A percentile compares a stretch with the other conserved stretches of the same genome.
Evolutionary conservation across 2,329 filamentous ascomycete species (phyloP).

Genomic region (Alternaria panax): DNA sequence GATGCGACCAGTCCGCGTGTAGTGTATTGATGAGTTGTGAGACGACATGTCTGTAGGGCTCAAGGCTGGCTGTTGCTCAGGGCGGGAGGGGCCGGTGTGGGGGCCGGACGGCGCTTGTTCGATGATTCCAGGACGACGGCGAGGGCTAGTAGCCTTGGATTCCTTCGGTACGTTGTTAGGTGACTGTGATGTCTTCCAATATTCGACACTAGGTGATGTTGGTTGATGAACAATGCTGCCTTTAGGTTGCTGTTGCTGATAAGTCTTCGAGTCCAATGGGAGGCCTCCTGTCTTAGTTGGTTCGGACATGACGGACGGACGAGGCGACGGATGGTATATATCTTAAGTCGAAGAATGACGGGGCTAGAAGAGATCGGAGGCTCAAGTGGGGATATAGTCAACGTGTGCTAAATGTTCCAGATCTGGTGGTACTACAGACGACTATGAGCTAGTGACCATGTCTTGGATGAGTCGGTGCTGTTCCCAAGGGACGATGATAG

Average conservation of each 20-base stretch:
- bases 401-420: constrained; percentile 39
- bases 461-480: constrained; percentile 38
- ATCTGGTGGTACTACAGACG: constrained; percentile 43
- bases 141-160: constrained; percentile 34
- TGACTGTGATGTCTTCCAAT: constrained; percentile 33
- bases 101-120: constrained; percentile 33
- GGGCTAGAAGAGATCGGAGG: constrained; percentile 42
- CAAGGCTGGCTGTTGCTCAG: constrained; percentile 38
- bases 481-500: constrained; percentile 38
- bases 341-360: constrained; percentile 28
- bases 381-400: constrained; percentile 41
- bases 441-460: constrained; percentile 42
- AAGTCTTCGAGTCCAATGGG: constrained; percentile 37
- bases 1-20: constrained; percentile 56
- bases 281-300: constrained; percentile 43
- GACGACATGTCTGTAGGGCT: constrained; percentile 43
- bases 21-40: constrained; percentile 44
- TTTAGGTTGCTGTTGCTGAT: constrained; percentile 32
- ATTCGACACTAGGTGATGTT: constrained; percentile 27
- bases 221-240: constrained; percentile 23
- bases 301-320: constrained; percentile 43
- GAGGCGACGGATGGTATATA: constrained; percentile 45
- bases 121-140: constrained; percentile 36
- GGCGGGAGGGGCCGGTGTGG: constrained; percentile 39
- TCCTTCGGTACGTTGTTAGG: constrained; percentile 36